These are phyloP conservation scores for Ophiostoma sp. DNA, from an alignment of 2,329 filamentous ascomycete species.

Conservation along the genomic window DNA sequence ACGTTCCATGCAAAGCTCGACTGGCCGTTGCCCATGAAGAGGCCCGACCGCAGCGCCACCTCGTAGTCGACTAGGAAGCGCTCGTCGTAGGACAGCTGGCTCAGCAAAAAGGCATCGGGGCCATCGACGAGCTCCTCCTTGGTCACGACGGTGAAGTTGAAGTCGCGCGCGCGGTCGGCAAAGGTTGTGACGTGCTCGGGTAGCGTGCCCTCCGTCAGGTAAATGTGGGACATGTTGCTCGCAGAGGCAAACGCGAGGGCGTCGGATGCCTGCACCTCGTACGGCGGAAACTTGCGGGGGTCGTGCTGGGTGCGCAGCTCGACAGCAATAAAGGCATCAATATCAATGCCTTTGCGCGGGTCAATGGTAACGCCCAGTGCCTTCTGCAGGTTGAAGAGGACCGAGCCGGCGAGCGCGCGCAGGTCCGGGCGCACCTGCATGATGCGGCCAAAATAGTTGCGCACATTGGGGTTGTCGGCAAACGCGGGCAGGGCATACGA, in stretches of 20 bases:
- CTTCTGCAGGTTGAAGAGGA: slow-evolving; percentile 34
- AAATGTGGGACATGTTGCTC: slow-evolving; percentile 35
- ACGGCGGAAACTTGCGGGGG: slow-evolving; percentile 29
- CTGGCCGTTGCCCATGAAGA: slow-evolving; percentile 41
- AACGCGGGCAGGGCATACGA: slow-evolving; percentile 34
- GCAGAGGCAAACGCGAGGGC: slow-evolving; percentile 32
- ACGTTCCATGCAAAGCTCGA: slow-evolving; percentile 46
- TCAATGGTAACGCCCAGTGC: slow-evolving; percentile 29
- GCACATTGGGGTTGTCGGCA: slow-evolving; percentile 31
- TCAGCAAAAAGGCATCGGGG: slow-evolving; percentile 34
- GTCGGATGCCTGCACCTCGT: slow-evolving; percentile 33
- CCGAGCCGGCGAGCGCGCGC: slow-evolving; percentile 34
- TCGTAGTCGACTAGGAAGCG: slow-evolving; percentile 48
- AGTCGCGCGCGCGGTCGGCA: slow-evolving; percentile 33
- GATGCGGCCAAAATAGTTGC: slow-evolving; percentile 37
- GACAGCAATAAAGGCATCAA: slow-evolving; percentile 33
- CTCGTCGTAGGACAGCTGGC: slow-evolving; percentile 43
- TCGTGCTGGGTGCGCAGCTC: slow-evolving; percentile 37
- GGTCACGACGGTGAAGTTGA: slow-evolving; percentile 38
- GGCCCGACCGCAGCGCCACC: slow-evolving; percentile 40
- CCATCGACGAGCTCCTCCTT: slow-evolving; percentile 41
- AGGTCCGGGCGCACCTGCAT: slow-evolving; percentile 35
- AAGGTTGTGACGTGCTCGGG: slow-evolving; percentile 36
- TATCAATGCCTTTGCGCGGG: slow-evolving; percentile 28
- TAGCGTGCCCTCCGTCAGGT: slow-evolving; percentile 41